Percentiles rank a stretch among this genome's conserved stretches.
Conservation (phyloP, 2,329 filamentous ascomycete species). For the Fonsecaea pedrosoi region DNA sequence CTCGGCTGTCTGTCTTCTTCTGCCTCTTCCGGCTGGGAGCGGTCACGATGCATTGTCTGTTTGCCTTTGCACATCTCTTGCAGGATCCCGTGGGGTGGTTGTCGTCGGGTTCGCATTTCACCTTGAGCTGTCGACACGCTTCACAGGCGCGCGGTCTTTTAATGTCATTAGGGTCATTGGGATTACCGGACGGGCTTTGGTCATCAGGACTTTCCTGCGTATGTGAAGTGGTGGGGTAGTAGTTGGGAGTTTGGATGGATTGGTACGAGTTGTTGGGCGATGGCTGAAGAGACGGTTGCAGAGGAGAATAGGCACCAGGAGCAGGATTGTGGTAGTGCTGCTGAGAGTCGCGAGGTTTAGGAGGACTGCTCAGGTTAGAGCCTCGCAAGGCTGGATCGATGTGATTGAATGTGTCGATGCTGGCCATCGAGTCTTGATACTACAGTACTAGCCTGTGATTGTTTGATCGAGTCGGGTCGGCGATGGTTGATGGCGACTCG, state of each 20-base stretch:
- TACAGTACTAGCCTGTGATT: conserved; percentile 3
- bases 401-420: conserved; percentile 24
- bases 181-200: conserved; percentile 35
- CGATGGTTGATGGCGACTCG: conserved; percentile 29
- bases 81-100: conserved; percentile 68
- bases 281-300: conserved; percentile 38
- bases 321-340: conserved; percentile 33
- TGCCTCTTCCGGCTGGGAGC: conserved; percentile 78
- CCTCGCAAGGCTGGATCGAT: conserved; percentile 37
- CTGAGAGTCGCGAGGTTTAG: conserved; percentile 34
- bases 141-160: conserved; percentile 77
- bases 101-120: conserved; percentile 81
- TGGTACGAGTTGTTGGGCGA: conserved; percentile 39
- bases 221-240: conserved; percentile 35
- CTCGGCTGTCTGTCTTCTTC: conserved; percentile 89
- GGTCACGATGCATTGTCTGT: conserved; percentile 78
- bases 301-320: conserved; percentile 34
- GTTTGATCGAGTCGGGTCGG: conserved; percentile 22
- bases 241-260: conserved; percentile 37
- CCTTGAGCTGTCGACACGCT: conserved; percentile 76
- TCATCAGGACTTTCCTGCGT: conserved; percentile 38
- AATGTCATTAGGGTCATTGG: conserved; percentile 54
- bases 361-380: conserved; percentile 34
- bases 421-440: conserved; percentile 23
- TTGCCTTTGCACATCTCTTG: conserved; percentile 79